Evolutionary conservation across 75 land plant species (phyloP).

Genomic region (Isoetes taiwanensis): DNA sequence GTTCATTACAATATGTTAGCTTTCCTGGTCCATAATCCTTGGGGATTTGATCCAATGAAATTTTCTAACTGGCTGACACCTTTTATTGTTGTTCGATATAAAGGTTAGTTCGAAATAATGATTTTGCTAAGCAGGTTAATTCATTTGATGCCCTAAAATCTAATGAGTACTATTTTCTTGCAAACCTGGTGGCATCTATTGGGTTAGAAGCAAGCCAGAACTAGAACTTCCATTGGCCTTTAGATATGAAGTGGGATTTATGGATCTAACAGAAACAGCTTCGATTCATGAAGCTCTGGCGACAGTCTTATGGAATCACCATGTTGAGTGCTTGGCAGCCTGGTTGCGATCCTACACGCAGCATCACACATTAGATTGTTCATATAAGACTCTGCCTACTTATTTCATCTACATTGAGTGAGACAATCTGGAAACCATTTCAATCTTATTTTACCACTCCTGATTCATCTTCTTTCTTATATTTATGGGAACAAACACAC

Average conservation of each 20-base stretch:
- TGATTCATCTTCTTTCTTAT: neutral
- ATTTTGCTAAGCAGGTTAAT: too few species aligned
- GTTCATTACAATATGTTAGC: constrained; percentile 5
- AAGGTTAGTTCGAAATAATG: too few species aligned
- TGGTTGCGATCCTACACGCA: constrained; percentile 8
- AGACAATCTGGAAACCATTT: constrained; percentile 1
- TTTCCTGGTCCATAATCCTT: neutral
- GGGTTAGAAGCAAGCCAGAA: too few species aligned
- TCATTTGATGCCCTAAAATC: too few species aligned
- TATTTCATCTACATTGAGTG: neutral
- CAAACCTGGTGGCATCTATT: too few species aligned
- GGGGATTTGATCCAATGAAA: neutral
- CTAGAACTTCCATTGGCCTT: too few species aligned
- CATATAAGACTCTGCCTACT: constrained; percentile 9
- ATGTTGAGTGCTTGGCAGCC: constrained; percentile 11
- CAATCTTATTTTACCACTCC: neutral
- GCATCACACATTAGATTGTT: neutral
- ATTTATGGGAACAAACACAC: constrained; percentile 15
- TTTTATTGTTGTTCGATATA: neutral
- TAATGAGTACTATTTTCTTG: too few species aligned
- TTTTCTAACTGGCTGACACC: neutral
- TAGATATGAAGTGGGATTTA: too few species aligned
- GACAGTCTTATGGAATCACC: too few species aligned
- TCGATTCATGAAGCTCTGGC: too few species aligned
- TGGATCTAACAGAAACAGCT: too few species aligned